Percentiles rank a stretch among this genome's conserved stretches.
Conservation (phyloP, 345 rosid genomes). For the Gossypium turneri region DNA sequence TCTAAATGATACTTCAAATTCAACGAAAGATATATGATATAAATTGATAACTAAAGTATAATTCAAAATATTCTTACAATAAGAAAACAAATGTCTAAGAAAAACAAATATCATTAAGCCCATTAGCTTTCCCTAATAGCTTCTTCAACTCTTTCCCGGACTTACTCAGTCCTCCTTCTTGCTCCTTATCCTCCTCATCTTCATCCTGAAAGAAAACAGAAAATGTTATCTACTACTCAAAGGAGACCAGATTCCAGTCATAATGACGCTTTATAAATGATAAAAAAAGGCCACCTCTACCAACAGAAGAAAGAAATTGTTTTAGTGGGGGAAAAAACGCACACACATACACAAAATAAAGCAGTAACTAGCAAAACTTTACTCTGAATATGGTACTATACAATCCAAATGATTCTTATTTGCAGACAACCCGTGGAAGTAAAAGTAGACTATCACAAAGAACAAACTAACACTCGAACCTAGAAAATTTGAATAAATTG, state of each 20-base stretch:
- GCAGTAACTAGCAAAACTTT: neutral
- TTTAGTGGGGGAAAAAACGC: neutral
- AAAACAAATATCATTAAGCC: slow-evolving; percentile 38
- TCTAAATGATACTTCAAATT: no score
- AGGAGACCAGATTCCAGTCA: neutral
- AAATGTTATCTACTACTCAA: neutral
- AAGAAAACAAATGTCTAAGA: no score
- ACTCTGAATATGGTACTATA: neutral
- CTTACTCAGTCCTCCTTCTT: slow-evolving; percentile 82
- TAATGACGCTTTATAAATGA: neutral
- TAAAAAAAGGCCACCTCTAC: neutral
- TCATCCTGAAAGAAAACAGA: slow-evolving; percentile 53
- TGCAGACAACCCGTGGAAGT: neutral
- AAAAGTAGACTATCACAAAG: neutral
- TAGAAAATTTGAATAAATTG: neutral
- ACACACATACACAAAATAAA: neutral
- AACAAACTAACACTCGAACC: neutral
- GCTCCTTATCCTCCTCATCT: slow-evolving; percentile 85
- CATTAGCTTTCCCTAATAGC: slow-evolving; percentile 69
- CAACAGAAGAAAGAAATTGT: neutral
- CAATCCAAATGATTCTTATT: neutral
- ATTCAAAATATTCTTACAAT: no score
- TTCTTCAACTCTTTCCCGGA: slow-evolving; percentile 96
- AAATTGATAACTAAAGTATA: no score
- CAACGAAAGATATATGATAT: no score